phyloP scores from a whole-genome alignment of 1,139 yeast genomes.

The Suhomyces chickasaworum region DNA sequence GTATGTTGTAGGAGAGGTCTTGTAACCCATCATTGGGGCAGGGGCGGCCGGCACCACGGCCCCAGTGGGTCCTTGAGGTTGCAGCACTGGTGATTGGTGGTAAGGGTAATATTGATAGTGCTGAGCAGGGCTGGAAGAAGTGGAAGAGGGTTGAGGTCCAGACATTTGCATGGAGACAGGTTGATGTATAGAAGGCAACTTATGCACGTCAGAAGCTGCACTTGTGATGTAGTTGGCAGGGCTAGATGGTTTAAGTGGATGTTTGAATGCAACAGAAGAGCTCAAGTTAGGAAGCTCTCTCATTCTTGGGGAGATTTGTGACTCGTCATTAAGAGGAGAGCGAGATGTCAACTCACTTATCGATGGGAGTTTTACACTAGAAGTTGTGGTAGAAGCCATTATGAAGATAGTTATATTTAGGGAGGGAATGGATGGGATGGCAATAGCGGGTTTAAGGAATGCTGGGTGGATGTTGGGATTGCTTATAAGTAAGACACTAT shows the following conservation, averaged over 20 bases:
- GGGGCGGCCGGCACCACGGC: slow-evolving; percentile 7
- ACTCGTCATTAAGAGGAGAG: slow-evolving; percentile 18
- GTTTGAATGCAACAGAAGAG: slow-evolving; percentile 15
- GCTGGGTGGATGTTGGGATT: no score
- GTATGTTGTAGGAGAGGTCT: slow-evolving; percentile 14
- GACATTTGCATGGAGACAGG: slow-evolving; percentile 4
- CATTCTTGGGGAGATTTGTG: slow-evolving; percentile 15
- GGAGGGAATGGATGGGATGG: not conserved
- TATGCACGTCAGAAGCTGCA: slow-evolving; percentile 13
- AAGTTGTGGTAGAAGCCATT: slow-evolving; percentile 9
- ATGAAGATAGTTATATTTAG: not conserved
- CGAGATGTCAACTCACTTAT: slow-evolving; percentile 38
- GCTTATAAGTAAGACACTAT: no score
- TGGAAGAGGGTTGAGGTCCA: slow-evolving; percentile 14
- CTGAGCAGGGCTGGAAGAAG: slow-evolving; percentile 15
- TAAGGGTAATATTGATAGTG: slow-evolving; percentile 19
- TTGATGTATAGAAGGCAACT: slow-evolving; percentile 21
- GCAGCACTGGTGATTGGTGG: slow-evolving; percentile 9
- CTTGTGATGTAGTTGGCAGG: slow-evolving; percentile 19
- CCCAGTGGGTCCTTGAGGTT: slow-evolving; percentile 6
- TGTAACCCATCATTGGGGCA: slow-evolving; percentile 10
- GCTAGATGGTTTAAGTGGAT: slow-evolving; percentile 18
- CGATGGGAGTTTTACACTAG: slow-evolving; percentile 33
- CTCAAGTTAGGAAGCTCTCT: slow-evolving; percentile 12
- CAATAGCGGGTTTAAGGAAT: not conserved